phyloP scores from a whole-genome alignment of 306 rosid genomes.

The Lathyrus tuberosus region DNA sequence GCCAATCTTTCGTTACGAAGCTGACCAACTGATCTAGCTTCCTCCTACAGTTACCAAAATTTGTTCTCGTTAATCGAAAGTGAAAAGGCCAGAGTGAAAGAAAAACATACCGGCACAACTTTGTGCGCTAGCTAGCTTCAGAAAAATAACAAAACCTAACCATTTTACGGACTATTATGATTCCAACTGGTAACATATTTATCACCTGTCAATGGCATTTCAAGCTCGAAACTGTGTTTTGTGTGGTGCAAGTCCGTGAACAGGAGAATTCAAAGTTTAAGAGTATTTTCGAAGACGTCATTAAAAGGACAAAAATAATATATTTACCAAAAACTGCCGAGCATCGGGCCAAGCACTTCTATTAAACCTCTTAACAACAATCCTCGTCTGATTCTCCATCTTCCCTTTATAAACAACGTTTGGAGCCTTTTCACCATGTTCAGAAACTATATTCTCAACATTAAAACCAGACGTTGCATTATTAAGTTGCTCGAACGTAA shows the following conservation, averaged over 20 bases:
- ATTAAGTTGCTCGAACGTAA: slow-evolving; percentile 68
- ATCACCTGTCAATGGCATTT: background rate
- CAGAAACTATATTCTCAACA: slow-evolving; percentile 81
- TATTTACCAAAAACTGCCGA: slow-evolving; percentile 68
- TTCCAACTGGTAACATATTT: background rate
- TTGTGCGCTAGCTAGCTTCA: slow-evolving; percentile 18
- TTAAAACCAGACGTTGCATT: slow-evolving; percentile 86
- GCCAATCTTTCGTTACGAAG: slow-evolving; percentile 74
- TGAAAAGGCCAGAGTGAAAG: slow-evolving; percentile 21
- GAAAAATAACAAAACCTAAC: slow-evolving; percentile 20
- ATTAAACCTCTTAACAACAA: slow-evolving; percentile 76
- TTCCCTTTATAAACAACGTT: slow-evolving; percentile 87
- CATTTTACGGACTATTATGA: background rate
- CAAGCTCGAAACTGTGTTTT: background rate
- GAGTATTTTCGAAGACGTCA: background rate
- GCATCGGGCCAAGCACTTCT: slow-evolving; percentile 86
- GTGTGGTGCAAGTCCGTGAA: slow-evolving; percentile 28
- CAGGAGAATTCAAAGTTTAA: background rate
- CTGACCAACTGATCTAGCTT: slow-evolving; percentile 79
- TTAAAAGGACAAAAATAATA: background rate
- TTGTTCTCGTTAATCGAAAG: slow-evolving; percentile 24
- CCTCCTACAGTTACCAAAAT: slow-evolving; percentile 55
- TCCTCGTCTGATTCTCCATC: slow-evolving; percentile 72
- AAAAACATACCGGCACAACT: slow-evolving; percentile 5
- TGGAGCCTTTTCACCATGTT: slow-evolving; percentile 88